Base-by-base conservation (phyloP, 2,329 filamentous ascomycete genomes). In the Fusarium miscanthi region DNA sequence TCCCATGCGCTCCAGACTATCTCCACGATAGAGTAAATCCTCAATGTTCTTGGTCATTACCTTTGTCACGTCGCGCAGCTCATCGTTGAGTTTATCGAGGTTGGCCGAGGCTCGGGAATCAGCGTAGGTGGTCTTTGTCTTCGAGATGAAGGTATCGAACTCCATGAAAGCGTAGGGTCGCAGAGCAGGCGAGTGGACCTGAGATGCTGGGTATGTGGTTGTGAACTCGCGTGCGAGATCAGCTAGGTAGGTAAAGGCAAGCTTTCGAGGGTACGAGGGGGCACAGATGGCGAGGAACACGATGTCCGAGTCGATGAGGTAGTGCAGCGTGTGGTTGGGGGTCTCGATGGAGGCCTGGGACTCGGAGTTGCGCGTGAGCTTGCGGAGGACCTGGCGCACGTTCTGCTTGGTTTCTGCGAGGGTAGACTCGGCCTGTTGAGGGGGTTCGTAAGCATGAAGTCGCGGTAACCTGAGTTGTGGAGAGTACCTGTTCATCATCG, bases 31-130 rank as follows among this genome's bases (percentile, higher is more conserved):
- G 59, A 99, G 86, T 79, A 99, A 85, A 82, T 99, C 96, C 86
- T 99, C 96, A 76, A 99, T 98, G 82, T 99, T 99, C 89, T 98
- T 98, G 62, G 95, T 98, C 97, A 99, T 99, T 80, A 99, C 95
- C 85, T 98, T 95, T 3, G 96, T 98, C 61, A 99, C 97, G 83
- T 98, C 96, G 81, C 95, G 92, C 74, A 99, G 89, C 87, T 99
- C 97, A 80, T 98, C 94, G 80, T 99, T 98, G 74, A 99, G 87
- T 84, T 95, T 94, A 83, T 97, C 94, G 64, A 99, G 89, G 83
- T 98, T 98, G 84, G 95, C 93, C 19, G 93, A 90, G 21, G 96
- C 96, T 74, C 96, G 91, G 60, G 93, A 91, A 82, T 99, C 96
- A 77, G 96, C 93, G 84, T 99, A 99, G 33, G 95, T 94, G 77